phyloP scores from a whole-genome alignment of 176 grass and related monocot species.

The Typha latifolia region DNA sequence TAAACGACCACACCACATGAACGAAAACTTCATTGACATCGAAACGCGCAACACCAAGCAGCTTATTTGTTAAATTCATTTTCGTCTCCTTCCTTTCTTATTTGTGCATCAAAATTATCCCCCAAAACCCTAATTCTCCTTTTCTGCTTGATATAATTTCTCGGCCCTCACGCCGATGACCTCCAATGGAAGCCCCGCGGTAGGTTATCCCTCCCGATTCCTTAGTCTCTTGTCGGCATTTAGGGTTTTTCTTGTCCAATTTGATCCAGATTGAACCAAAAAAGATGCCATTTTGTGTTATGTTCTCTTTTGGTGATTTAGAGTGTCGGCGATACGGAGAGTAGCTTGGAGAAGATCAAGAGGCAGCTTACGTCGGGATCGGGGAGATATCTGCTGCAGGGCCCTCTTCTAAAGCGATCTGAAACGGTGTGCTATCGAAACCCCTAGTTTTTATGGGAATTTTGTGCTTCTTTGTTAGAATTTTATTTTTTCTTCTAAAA shows the following conservation, averaged over 20 bases:
- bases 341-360: constrained; percentile 94
- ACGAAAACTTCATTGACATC: too few species aligned
- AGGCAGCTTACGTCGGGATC: constrained; percentile 72
- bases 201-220: not conserved
- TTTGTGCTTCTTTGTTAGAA: not conserved
- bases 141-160: not conserved
- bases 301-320: constrained; percentile 17
- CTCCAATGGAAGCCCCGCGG: constrained; percentile 1
- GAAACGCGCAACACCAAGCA: too few species aligned
- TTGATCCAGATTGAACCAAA: constrained; percentile 9
- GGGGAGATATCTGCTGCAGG: constrained; percentile 86
- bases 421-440: constrained; percentile 57
- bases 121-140: not conserved
- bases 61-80: too few species aligned
- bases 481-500: too few species aligned
- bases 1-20: too few species aligned
- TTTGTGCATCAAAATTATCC: not conserved
- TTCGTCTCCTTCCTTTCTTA: too few species aligned
- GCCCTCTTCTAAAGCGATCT: constrained; percentile 90
- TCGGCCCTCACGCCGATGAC: not conserved
- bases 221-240: not conserved
- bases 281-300: not conserved
- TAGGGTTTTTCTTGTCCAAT: constrained; percentile 3
- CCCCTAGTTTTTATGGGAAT: constrained; percentile 12
- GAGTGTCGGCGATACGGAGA: constrained; percentile 40